phyloP scores from a whole-genome alignment of 2,329 filamentous ascomycete genomes.

The Stromatinia cepivora region DNA sequence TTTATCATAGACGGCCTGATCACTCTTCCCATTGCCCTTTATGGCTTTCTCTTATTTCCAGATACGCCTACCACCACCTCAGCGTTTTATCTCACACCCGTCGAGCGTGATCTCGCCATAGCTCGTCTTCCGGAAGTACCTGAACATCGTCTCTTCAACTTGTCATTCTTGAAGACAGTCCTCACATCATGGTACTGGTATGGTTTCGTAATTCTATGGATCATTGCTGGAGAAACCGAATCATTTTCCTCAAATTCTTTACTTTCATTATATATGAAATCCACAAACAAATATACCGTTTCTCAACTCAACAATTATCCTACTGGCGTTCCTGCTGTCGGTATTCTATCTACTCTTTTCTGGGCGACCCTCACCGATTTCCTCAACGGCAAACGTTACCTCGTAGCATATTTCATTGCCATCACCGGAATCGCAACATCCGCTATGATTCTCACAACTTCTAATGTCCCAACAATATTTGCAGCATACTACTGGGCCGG shows the following conservation, averaged over 20 bases:
- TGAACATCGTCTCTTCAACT: slow-evolving; percentile 46
- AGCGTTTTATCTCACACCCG: slow-evolving; percentile 45
- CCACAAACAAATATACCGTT: slow-evolving; percentile 48
- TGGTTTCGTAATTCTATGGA: slow-evolving; percentile 66
- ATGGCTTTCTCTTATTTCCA: slow-evolving; percentile 51
- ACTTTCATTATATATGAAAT: slow-evolving; percentile 51
- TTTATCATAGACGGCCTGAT: slow-evolving; percentile 56
- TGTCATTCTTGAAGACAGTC: slow-evolving; percentile 54
- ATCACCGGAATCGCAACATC: slow-evolving; percentile 63
- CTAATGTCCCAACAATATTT: slow-evolving; percentile 53
- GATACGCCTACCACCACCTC: slow-evolving; percentile 47
- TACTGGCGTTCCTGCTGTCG: slow-evolving; percentile 53
- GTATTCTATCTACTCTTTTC: slow-evolving; percentile 58
- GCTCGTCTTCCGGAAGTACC: slow-evolving; percentile 47
- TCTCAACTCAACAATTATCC: slow-evolving; percentile 55
- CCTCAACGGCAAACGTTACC: slow-evolving; percentile 60
- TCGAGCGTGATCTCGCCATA: slow-evolving; percentile 47
- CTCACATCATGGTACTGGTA: slow-evolving; percentile 64
- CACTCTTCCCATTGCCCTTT: slow-evolving; percentile 56
- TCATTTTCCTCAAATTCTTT: slow-evolving; percentile 67
- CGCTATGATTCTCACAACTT: slow-evolving; percentile 54
- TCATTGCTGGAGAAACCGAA: slow-evolving; percentile 70
- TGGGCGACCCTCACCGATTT: slow-evolving; percentile 70
- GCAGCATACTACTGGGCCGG: slow-evolving; percentile 72
- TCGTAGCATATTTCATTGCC: slow-evolving; percentile 67